Conservation (phyloP, 73 alveolate species). For the Symbiodinium pilosum region DNA sequence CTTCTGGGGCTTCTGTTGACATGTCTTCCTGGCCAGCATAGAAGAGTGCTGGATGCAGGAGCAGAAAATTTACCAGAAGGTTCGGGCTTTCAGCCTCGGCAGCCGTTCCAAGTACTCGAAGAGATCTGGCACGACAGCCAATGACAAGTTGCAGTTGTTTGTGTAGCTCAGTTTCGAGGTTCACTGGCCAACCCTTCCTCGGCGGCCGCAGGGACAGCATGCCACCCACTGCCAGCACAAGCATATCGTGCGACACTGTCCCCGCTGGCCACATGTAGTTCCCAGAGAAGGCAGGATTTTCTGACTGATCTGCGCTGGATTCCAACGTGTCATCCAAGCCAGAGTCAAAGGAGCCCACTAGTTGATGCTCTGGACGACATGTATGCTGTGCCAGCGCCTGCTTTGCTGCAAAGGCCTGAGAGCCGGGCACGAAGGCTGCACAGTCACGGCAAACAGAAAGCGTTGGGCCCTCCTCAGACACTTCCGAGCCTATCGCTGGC, state of each 20-base stretch:
- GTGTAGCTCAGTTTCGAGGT: constrained; percentile 19
- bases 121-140: neutral
- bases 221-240: constrained; percentile 57
- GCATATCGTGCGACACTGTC: neutral
- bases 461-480: neutral
- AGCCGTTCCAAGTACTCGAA: constrained; percentile 19
- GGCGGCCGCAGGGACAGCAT: constrained; percentile 64
- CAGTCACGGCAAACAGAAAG: constrained; percentile 25
- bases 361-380: neutral
- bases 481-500: constrained; percentile 48
- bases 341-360: constrained; percentile 46
- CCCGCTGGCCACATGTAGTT: constrained; percentile 28
- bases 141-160: constrained; percentile 16
- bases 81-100: constrained; percentile 78
- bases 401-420: neutral
- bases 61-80: constrained; percentile 42
- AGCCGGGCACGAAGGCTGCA: constrained; percentile 48
- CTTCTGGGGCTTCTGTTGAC: neutral
- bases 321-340: constrained; percentile 41
- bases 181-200: constrained; percentile 58
- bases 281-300: constrained; percentile 22
- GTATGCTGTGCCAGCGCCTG: neutral
- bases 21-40: neutral
- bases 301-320: neutral
- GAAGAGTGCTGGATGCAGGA: constrained; percentile 45